phyloP scores from a whole-genome alignment of 257 asterid genomes.

The Gynochthodes officinalis region DNA sequence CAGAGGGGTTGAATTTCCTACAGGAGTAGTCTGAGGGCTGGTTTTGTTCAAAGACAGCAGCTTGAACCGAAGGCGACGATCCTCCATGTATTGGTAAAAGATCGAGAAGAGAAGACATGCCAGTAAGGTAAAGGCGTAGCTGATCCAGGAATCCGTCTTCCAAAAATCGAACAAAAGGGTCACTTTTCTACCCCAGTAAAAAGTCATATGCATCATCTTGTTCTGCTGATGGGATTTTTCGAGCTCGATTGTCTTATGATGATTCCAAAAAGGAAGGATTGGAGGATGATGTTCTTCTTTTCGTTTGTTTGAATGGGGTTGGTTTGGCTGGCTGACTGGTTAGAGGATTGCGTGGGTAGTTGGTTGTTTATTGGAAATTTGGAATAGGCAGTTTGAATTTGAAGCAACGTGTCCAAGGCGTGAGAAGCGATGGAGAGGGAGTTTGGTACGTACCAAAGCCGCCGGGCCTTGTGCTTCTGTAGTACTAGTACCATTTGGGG shows the following conservation, averaged over 20 bases:
- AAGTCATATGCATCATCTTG: conserved; percentile 98
- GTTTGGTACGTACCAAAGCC: too few relatives aligned
- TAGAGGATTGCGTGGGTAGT: too few relatives aligned
- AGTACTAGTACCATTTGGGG: too few relatives aligned
- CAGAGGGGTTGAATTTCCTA: conserved; percentile 30
- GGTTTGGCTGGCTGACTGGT: too few relatives aligned
- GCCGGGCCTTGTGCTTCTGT: too few relatives aligned
- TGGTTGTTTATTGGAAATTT: too few relatives aligned
- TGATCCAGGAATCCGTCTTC: conserved; percentile 73
- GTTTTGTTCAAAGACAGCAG: conserved; percentile 20
- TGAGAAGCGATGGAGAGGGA: too few relatives aligned
- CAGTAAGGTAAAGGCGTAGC: conserved; percentile 59
- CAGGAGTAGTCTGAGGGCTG: conserved; percentile 12
- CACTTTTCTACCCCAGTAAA: conserved; percentile 80
- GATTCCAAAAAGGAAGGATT: too few relatives aligned
- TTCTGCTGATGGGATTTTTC: not conserved
- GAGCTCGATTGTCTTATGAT: not conserved
- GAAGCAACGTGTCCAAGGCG: too few relatives aligned
- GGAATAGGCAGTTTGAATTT: too few relatives aligned
- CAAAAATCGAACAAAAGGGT: conserved; percentile 89
- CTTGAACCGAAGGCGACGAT: conserved; percentile 67
- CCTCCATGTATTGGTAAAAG: conserved; percentile 86
- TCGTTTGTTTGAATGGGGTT: too few relatives aligned
- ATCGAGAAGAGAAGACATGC: conserved; percentile 53
- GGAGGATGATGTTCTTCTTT: too few relatives aligned